Conservation (phyloP, 371 early-diverging fungal genomes). For the Syncephalastrum sp. region DNA sequence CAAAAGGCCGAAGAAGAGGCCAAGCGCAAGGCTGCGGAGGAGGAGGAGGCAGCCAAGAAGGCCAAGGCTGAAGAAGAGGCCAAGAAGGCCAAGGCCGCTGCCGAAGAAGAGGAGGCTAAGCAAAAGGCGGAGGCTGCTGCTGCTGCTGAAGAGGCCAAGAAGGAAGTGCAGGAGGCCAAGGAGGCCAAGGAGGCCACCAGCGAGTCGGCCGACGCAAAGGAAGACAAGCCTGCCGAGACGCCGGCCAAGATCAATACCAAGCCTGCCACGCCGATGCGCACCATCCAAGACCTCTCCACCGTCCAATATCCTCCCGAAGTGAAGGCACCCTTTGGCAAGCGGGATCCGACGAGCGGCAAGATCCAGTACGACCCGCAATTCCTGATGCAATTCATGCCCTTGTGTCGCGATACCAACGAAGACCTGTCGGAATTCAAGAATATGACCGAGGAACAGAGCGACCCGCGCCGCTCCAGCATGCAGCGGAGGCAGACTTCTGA, state of each 20-base stretch:
- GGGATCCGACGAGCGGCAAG: conserved; percentile 46
- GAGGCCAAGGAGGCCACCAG: conserved; percentile 24
- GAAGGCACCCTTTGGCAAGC: conserved; percentile 32
- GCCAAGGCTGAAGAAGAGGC: conserved; percentile 26
- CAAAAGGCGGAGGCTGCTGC: conserved; percentile 15
- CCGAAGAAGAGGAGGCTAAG: conserved; percentile 9
- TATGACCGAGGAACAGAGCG: conserved; percentile 57
- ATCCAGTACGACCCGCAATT: conserved; percentile 71
- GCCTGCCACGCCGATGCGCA: conserved; percentile 28
- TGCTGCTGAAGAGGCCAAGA: conserved; percentile 16
- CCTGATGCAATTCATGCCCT: conserved; percentile 73
- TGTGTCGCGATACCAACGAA: conserved; percentile 65
- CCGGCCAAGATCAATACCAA: conserved; percentile 33
- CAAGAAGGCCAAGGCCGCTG: conserved; percentile 29
- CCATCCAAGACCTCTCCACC: conserved; percentile 32
- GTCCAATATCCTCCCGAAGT: conserved; percentile 46
- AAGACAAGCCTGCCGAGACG: conserved; percentile 31
- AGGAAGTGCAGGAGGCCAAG: conserved; percentile 23
- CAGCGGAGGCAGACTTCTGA: conserved; percentile 62
- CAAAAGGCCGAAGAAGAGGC: conserved; percentile 33
- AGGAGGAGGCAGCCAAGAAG: conserved; percentile 37
- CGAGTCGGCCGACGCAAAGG: conserved; percentile 18
- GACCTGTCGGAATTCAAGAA: conserved; percentile 69
- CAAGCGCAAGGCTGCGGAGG: conserved; percentile 36
- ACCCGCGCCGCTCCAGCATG: conserved; percentile 37